Base-by-base conservation (phyloP, 371 early-diverging fungal genomes). In the Conidiobolus incongruus region DNA sequence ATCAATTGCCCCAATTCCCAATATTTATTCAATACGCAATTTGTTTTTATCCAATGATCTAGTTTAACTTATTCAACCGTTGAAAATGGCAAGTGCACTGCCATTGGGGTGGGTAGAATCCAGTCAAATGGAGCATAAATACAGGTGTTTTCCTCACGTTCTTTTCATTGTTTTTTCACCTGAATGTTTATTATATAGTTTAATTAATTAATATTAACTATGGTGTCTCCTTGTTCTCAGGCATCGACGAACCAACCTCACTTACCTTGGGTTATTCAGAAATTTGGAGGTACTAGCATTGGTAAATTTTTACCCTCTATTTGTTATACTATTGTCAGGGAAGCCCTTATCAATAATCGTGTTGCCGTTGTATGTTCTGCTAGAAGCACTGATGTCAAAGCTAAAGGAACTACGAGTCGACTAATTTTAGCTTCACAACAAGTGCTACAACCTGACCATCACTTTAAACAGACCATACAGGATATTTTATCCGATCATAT, bases 251-350 rank as follows among this genome's bases (percentile, higher is more conserved):
- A 30, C 20, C 13, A 24, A 22, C 17, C 3, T 19, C 47, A 49
- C 63, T 48, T 49, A 8, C 72, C 71, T 37, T 79, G 75, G 73
- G 52, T 77, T 24, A 81, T 83, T 23, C 76, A 79, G 53, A 86
- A 86, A 62, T 86, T 80, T 61, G 87, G 87, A 40, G 84, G 87
- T 26, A 86, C 87, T 31, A 80, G 81, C 52, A 68, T 86, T 30
- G 83, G 87, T 45, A 85, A 84, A 59, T 85, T 76, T 48, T 45
- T 69, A 35, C 63, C 66, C 15, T 61, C 56, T 37, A 72, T 76
- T 47, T 59, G 66, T n/a, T 60, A 58, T 24, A 56, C 58, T 46
- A 68, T 76, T 34, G 61, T 72, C 24, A 65, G 61, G 68, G 72
- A 63, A 48, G 39, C 28, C 2, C 39, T 15, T 17, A 63, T 70